These are phyloP conservation scores for Fibroporia radiculosa DNA, from an alignment of 768 basidiomycete species.

Conservation along the genomic window DNA sequence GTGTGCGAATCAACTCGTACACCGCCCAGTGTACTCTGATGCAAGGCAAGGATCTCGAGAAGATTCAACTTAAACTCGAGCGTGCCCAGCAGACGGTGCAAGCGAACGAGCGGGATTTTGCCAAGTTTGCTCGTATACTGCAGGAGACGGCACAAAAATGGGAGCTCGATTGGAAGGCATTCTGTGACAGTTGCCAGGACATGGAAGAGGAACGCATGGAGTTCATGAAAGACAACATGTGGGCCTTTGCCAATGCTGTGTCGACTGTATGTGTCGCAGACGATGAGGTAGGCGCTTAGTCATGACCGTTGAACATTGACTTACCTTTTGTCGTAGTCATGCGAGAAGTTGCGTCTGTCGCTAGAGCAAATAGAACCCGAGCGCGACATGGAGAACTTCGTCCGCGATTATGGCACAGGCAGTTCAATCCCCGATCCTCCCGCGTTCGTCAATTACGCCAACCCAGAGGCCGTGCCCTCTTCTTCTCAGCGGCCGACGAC, in stretches of 20 bases:
- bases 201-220: conserved; percentile 92
- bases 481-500: conserved; percentile 49
- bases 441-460: conserved; percentile 75
- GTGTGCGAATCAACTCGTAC: conserved; percentile 87
- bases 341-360: conserved; percentile 79
- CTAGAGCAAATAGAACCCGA: conserved; percentile 87
- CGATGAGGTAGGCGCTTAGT: conserved; percentile 64
- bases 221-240: conserved; percentile 91
- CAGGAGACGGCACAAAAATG: conserved; percentile 77
- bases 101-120: conserved; percentile 86
- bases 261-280: conserved; percentile 93
- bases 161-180: conserved; percentile 91
- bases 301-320: background rate
- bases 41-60: conserved; percentile 92
- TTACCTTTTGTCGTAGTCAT: conserved; percentile 49
- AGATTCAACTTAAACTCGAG: conserved; percentile 80
- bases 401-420: conserved; percentile 84
- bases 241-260: conserved; percentile 95
- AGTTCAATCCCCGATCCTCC: conserved; percentile 84
- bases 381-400: conserved; percentile 84
- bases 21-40: conserved; percentile 86
- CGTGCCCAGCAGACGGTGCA: conserved; percentile 85
- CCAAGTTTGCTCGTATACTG: conserved; percentile 75
- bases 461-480: conserved; percentile 54
- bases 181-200: conserved; percentile 94